Base-by-base conservation (phyloP, 768 basidiomycete genomes). In the Mycena kentingensis region DNA sequence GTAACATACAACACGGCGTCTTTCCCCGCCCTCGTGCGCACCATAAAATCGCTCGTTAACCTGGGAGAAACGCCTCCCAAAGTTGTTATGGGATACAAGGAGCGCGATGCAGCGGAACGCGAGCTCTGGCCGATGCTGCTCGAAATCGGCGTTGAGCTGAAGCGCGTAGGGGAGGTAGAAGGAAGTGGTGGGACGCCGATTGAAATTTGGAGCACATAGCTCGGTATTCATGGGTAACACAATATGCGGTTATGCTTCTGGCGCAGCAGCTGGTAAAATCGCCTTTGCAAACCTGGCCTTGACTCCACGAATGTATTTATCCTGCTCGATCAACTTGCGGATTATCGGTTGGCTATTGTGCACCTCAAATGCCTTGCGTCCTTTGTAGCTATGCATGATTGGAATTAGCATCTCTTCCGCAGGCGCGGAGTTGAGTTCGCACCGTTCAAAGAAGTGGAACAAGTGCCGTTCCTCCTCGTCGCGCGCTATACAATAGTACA, bases 1-100 rank as follows among this genome's bases (percentile, higher is more conserved):
- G 90, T 95, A 7, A 87, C 92, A 1, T 96, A 95, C 73, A 96
- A 96, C 70, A 91, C 90, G 1, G 72, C 84, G 1, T 88, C 91
- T 2, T 97, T 96, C 67, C 82, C 88, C 2, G 76, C 87, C 0
- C 81, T 96, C 34, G 68, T 92, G 16, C 70, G 71, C n/a, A 93
- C 91, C 0, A 70, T 96, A 21, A 68, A 72, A 4, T 64, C 68
- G 2, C 72, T 94, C 4, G 60, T 84, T 21, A 51, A 62, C 55
- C 52, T 74, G 29, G 62, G 64, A 6, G 37, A 67, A 24, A 67
- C 65, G 24, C 66, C 70, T 3, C 71, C 75, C 0, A 59, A 77
- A 0, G 72, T 95, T 3, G 54, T 95, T 7, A 64, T 96, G 43
- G 91, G 90, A 4, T 95, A 94, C 73, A 94, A 96, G 65, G 85